Conservation (phyloP, 2,329 filamentous ascomycete genomes). For the Aschersonia sp. region DNA sequence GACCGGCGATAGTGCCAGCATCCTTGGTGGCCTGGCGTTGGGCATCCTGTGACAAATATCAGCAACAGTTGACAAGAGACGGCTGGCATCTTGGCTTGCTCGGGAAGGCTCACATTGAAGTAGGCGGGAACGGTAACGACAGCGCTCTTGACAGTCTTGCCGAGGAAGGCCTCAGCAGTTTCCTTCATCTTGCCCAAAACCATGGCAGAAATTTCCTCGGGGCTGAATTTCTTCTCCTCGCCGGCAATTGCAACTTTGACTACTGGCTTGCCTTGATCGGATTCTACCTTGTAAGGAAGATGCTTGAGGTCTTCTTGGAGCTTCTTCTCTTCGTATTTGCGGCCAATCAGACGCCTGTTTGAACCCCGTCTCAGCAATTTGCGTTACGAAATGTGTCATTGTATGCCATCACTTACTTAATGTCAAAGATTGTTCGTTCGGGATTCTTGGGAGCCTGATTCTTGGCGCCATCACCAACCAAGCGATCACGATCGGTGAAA, state of each 20-base stretch:
- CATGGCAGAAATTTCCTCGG: conserved; percentile 71
- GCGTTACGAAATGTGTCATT: neutral
- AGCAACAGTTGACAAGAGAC: conserved; percentile 4
- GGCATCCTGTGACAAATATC: conserved; percentile 44
- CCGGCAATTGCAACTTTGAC: conserved; percentile 61
- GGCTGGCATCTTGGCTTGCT: neutral
- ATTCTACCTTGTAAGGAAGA: conserved; percentile 90
- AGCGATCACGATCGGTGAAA: conserved; percentile 91
- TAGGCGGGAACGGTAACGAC: conserved; percentile 93
- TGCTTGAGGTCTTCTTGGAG: conserved; percentile 93
- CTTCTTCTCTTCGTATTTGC: conserved; percentile 71
- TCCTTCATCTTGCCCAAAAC: conserved; percentile 78
- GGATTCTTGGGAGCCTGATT: conserved; percentile 83
- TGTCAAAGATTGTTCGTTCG: conserved; percentile 60
- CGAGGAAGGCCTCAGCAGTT: conserved; percentile 63
- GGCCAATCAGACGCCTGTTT: conserved; percentile 67
- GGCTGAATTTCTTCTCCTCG: conserved; percentile 57
- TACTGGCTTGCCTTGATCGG: conserved; percentile 80
- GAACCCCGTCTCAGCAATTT: neutral
- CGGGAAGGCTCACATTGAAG: conserved; percentile 54
- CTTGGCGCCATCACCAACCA: conserved; percentile 96
- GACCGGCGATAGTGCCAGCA: conserved; percentile 78
- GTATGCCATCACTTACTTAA: conserved; percentile 50
- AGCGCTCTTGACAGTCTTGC: conserved; percentile 73
- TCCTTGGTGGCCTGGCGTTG: conserved; percentile 96